Conservation (phyloP, 192 early-diverging fungal genomes). For the Rhizoclosmatium sp. region DNA sequence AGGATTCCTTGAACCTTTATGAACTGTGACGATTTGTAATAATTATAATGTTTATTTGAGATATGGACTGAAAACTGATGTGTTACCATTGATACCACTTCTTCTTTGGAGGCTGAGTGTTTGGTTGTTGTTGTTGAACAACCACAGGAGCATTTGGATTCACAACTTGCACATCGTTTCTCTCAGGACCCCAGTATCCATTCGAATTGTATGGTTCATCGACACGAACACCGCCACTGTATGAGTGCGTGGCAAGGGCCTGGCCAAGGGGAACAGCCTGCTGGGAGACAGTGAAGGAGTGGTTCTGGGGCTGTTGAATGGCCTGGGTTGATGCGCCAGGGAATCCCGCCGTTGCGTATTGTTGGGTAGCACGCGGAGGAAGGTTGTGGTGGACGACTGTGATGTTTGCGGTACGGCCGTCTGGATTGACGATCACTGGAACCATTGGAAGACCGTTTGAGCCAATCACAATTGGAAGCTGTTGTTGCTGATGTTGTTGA, state of each 20-base stretch:
- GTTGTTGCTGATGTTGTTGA: conserved; percentile 1
- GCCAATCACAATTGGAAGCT: background rate
- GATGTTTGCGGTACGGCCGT: background rate
- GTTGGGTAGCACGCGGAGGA: conserved; percentile 16
- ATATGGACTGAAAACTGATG: too few species aligned
- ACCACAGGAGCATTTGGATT: background rate
- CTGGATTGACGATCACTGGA: background rate
- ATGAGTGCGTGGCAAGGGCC: conserved; percentile 8
- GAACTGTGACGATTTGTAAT: background rate
- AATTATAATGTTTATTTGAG: background rate
- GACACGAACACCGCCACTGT: conserved; percentile 1
- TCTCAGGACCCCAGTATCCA: background rate
- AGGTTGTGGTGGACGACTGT: conserved; percentile 7
- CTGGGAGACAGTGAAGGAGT: background rate
- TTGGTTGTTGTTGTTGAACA: background rate
- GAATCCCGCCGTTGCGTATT: conserved; percentile 25
- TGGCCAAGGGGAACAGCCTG: conserved; percentile 16
- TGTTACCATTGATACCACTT: too few species aligned
- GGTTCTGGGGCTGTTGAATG: conserved; percentile 16
- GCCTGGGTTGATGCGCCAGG: conserved; percentile 28
- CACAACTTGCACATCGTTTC: background rate
- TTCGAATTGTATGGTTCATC: conserved; percentile 27
- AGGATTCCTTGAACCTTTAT: conserved; percentile 30
- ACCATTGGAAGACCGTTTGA: background rate
- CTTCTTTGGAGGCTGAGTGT: background rate